phyloP scores from a whole-genome alignment of 805 yeast species.

The Ogataea parapolymorpha region DNA sequence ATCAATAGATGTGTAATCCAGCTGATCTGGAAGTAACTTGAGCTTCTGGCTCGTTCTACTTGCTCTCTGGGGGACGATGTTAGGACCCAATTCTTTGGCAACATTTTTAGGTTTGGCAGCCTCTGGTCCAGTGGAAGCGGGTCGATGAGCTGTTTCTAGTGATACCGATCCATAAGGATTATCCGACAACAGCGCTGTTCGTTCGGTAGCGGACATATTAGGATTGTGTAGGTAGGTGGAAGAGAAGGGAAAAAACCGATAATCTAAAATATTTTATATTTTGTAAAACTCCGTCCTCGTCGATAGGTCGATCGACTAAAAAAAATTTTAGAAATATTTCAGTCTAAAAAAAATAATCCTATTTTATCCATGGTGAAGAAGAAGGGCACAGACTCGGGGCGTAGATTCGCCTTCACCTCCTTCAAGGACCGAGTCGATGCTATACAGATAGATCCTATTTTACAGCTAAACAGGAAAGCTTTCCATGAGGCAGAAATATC shows the following conservation, averaged over 20 bases:
- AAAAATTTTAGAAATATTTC: slow-evolving; percentile 7
- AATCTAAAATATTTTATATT: slow-evolving; percentile 1
- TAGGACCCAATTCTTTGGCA: slow-evolving; percentile 39
- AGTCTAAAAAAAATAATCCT: not conserved
- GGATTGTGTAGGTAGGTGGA: not conserved
- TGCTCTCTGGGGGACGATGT: slow-evolving; percentile 69
- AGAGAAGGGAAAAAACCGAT: not conserved
- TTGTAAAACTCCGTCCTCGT: slow-evolving; percentile 1
- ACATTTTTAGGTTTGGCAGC: slow-evolving; percentile 14
- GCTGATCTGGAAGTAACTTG: slow-evolving; percentile 65
- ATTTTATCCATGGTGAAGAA: slow-evolving; percentile 29
- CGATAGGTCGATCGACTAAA: slow-evolving; percentile 8
- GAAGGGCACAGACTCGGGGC: slow-evolving; percentile 51
- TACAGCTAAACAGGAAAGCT: slow-evolving; percentile 52
- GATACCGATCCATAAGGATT: slow-evolving; percentile 26
- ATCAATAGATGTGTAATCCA: slow-evolving; percentile 27
- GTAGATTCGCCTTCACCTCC: slow-evolving; percentile 63
- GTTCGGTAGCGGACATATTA: slow-evolving; percentile 19
- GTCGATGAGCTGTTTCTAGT: not conserved
- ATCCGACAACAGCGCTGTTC: slow-evolving; percentile 30
- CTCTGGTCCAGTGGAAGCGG: not conserved
- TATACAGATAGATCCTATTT: slow-evolving; percentile 71
- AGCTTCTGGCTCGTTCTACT: slow-evolving; percentile 72
- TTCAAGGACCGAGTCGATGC: slow-evolving; percentile 83
- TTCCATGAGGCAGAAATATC: slow-evolving; percentile 73